Conservation (phyloP, 371 early-diverging fungal species). For the Mortierella sp. region DNA sequence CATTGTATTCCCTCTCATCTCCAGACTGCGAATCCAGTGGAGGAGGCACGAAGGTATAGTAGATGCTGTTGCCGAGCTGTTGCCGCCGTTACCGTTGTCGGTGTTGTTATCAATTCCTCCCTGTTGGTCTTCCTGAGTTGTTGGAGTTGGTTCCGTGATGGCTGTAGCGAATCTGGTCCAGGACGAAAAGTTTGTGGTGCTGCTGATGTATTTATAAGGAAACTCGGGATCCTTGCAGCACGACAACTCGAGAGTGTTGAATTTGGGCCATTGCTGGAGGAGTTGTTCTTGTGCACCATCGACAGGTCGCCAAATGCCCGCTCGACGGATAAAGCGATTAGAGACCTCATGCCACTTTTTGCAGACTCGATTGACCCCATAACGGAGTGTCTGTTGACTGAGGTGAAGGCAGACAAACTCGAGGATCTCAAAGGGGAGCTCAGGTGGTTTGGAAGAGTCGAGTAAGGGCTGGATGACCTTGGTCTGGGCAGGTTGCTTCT, state of each 20-base stretch:
- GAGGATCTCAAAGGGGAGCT: conserved; percentile 38
- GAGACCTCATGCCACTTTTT: conserved; percentile 36
- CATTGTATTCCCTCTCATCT: not conserved
- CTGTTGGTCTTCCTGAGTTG: not conserved
- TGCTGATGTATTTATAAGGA: too few relatives aligned
- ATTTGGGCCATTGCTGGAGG: conserved; percentile 19
- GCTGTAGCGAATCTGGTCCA: conserved; percentile 12
- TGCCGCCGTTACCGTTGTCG: not conserved
- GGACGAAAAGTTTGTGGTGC: too few relatives aligned
- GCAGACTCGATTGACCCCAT: conserved; percentile 32
- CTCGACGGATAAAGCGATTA: conserved; percentile 24
- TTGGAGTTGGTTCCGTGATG: conserved; percentile 2
- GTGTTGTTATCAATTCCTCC: not conserved
- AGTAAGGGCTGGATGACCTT: conserved; percentile 23
- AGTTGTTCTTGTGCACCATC: conserved; percentile 5
- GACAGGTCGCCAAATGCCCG: conserved; percentile 26
- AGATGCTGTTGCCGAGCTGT: not conserved
- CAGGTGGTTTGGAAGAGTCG: conserved; percentile 8
- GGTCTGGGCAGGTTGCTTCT: not conserved
- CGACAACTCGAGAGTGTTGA: conserved; percentile 44
- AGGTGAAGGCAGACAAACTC: conserved; percentile 30
- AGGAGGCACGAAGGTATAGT: conserved; percentile 21
- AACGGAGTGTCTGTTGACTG: conserved; percentile 31
- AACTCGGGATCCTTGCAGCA: conserved; percentile 25
- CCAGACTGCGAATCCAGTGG: conserved; percentile 23